Base-by-base conservation (phyloP, 768 basidiomycete species). In the Podaxis sp. region DNA sequence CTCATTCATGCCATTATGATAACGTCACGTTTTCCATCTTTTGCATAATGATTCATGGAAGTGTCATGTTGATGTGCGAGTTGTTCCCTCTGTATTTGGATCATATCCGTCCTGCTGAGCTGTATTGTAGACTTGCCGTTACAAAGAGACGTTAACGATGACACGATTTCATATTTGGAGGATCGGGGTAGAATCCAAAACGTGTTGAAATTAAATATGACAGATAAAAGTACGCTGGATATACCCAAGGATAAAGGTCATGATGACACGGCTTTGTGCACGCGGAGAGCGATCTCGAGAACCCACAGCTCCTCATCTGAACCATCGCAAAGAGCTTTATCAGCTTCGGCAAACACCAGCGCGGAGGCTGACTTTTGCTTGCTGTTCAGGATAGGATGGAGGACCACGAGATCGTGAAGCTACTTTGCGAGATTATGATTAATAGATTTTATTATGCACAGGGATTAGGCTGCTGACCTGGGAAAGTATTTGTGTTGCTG, bases 221-320 rank as follows among this genome's bases (percentile, higher is more conserved):
- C 5, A 0, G n/a, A 16, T n/a, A 16, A 16, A 16, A 44, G 6
- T 44, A 44, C 42, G 21, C 16, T 4, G n/a, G 16, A 44, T 44
- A n/a, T 44, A 21, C 21, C 21, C 21, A 21, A 9, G 42, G 2
- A 44, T 44, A 46, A 23, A 9, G 5, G 32, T 59, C 62, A 74
- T 36, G 66, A 68, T 16, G 71, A 70, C n/a, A 90, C 67, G 13
- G 83, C 82, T 69, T 89, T 92, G 69, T 89, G 81, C 14, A 96
- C 78, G 23, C 84, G 80, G 55, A 97, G 72, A n/a, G 86, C 94
- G 36, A 93, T 88, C 68, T 97, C 92, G 13, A 99, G 75, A 35
- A 92, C 84, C 88, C 96, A 97, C 23, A 99, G 76, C 71, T 98
- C 97, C 73, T 99, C 97, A 68, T 99, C 97, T 14, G 92, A 95